Conservation (phyloP, 768 basidiomycete genomes). For the Psilocybe tampanensis region DNA sequence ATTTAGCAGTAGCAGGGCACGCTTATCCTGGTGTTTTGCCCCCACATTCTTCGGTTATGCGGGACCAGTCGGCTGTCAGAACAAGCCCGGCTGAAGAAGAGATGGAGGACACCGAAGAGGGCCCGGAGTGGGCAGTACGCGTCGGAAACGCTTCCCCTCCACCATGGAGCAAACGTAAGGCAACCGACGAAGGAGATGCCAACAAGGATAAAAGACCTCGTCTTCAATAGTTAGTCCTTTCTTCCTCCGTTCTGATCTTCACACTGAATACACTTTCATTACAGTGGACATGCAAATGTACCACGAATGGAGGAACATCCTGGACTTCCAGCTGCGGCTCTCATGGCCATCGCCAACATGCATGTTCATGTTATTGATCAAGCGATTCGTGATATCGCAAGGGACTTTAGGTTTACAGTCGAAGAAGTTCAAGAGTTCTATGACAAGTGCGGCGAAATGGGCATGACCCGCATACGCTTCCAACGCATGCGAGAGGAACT, state of each 20-base stretch:
- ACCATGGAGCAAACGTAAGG: slow-evolving; percentile 66
- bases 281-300: not conserved
- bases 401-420: slow-evolving; percentile 67
- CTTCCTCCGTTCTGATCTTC: not conserved
- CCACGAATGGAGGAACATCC: slow-evolving; percentile 11
- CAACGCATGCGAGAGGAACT: slow-evolving; percentile 63
- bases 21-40: slow-evolving; percentile 25
- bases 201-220: slow-evolving; percentile 46
- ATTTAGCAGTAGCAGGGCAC: slow-evolving; percentile 18
- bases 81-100: slow-evolving; percentile 64
- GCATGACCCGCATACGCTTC: slow-evolving; percentile 64
- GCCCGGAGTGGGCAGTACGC: slow-evolving; percentile 69
- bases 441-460: slow-evolving; percentile 73
- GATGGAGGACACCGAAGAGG: slow-evolving; percentile 54
- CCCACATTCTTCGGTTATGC: slow-evolving; percentile 22
- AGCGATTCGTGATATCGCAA: slow-evolving; percentile 65
- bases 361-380: slow-evolving; percentile 75
- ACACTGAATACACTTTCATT: not conserved
- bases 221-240: slow-evolving; percentile 34
- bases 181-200: slow-evolving; percentile 34
- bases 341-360: slow-evolving; percentile 42
- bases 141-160: slow-evolving; percentile 68
- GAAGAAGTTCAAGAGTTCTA: slow-evolving; percentile 83
- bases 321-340: slow-evolving; percentile 30
- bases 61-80: slow-evolving; percentile 35